Percentiles rank a stretch among this genome's conserved stretches.
These are phyloP conservation scores for Melaleuca alternifolia DNA, from an alignment of 345 rosid genomes.

Conservation along the genomic window DNA sequence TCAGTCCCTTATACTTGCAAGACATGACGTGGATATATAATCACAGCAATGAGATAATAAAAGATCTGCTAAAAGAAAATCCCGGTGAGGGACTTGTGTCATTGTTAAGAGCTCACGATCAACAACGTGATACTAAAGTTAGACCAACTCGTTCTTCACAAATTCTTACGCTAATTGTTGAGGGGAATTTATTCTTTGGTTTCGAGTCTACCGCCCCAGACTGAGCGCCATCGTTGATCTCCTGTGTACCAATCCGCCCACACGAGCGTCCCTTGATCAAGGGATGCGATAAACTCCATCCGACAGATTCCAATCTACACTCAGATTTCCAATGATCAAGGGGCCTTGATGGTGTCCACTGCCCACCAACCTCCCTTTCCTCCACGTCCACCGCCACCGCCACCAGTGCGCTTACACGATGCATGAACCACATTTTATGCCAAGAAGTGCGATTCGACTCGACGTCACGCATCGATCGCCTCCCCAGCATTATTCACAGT, in stretches of 20 bases:
- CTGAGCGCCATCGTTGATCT: not conserved
- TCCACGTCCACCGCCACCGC: not conserved
- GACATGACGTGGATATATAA: not conserved
- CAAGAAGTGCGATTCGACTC: not conserved
- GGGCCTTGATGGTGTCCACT: not conserved
- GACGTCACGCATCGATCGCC: not conserved
- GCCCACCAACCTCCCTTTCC: not conserved
- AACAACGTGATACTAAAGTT: not conserved
- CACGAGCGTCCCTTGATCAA: not conserved
- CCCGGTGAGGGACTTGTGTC: not conserved
- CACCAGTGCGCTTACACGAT: not conserved
- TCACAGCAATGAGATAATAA: not conserved
- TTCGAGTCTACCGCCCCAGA: too few relatives aligned
- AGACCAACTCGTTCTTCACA: not conserved
- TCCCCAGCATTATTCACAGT: not conserved
- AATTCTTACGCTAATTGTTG: not conserved
- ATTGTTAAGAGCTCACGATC: not conserved
- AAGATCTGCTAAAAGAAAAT: not conserved
- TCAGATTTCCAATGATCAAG: not conserved
- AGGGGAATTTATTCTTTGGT: not conserved
- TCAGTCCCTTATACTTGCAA: not conserved
- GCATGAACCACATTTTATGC: not conserved
- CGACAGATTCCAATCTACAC: not conserved
- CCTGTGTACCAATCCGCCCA: not conserved
- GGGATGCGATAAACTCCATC: not conserved